phyloP scores from a whole-genome alignment of 352 stramenopile species.

The Phytophthora foliorum region DNA sequence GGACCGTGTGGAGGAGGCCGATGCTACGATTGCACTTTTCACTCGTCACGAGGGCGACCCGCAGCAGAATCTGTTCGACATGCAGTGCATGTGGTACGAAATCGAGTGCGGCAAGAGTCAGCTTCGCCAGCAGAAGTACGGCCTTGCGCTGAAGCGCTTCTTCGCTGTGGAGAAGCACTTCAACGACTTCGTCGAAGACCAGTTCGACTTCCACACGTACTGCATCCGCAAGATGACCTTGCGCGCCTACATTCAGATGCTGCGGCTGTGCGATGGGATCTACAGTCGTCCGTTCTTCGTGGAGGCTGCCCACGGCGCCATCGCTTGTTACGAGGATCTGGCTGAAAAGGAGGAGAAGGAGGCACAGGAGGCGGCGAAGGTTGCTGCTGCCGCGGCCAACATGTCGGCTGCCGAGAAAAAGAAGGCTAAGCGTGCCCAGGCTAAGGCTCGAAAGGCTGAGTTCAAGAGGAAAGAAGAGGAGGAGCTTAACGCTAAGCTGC shows the following conservation, averaged over 20 bases:
- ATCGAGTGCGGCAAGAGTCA: slow-evolving; percentile 87
- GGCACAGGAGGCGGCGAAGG: slow-evolving; percentile 41
- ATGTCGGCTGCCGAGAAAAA: slow-evolving; percentile 95
- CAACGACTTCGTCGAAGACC: slow-evolving; percentile 97
- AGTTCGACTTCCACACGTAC: slow-evolving; percentile 99
- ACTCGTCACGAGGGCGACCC: slow-evolving; percentile 97
- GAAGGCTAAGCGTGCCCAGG: slow-evolving; percentile 90
- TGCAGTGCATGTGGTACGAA: slow-evolving; percentile 99
- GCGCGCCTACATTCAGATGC: slow-evolving; percentile 95
- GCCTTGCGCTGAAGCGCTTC: slow-evolving; percentile 95
- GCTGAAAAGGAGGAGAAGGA: slow-evolving; percentile 69
- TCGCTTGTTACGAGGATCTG: slow-evolving; percentile 92
- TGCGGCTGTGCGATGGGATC: slow-evolving; percentile 95
- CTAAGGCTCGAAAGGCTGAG: slow-evolving; percentile 90
- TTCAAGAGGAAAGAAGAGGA: slow-evolving; percentile 91
- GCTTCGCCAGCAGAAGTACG: slow-evolving; percentile 71
- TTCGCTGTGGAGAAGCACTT: slow-evolving; percentile 97
- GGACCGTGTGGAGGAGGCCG: slow-evolving; percentile 92
- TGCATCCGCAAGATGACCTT: slow-evolving; percentile 99
- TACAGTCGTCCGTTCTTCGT: slow-evolving; percentile 93
- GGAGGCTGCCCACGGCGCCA: slow-evolving; percentile 88
- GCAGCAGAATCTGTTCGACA: slow-evolving; percentile 97
- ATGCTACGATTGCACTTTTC: slow-evolving; percentile 97
- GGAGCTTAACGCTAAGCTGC: slow-evolving; percentile 73
- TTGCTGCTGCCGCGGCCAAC: slow-evolving; percentile 66